Evolutionary conservation across 495 filamentous ascomycete genomes (phyloP).

Genomic region (Neurospora sp.): DNA sequence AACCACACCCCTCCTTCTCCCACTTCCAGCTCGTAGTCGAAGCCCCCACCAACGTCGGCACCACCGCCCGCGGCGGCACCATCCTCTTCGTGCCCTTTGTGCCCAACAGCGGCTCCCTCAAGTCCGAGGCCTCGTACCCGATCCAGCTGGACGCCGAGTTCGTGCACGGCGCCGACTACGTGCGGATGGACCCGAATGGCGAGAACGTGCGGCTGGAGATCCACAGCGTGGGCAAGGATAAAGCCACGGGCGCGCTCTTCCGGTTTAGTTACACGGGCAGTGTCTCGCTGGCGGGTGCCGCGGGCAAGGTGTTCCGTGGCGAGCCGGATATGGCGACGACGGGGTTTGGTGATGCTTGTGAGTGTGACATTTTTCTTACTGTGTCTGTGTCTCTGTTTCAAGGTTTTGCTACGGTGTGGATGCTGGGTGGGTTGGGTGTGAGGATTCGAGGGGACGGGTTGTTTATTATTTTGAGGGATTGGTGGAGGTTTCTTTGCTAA

Average conservation of each 20-base stretch:
- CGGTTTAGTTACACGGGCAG: slow-evolving; percentile 44
- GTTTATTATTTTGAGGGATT: background rate
- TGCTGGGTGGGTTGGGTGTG: background rate
- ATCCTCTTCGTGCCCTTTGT: slow-evolving; percentile 24
- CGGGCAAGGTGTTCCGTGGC: slow-evolving; percentile 34
- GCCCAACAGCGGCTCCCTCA: slow-evolving; percentile 16
- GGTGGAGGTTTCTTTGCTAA: background rate
- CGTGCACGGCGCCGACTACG: slow-evolving; percentile 43
- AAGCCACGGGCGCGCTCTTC: slow-evolving; percentile 26
- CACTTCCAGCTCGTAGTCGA: slow-evolving; percentile 23
- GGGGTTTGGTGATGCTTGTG: slow-evolving; percentile 46
- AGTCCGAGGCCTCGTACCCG: slow-evolving; percentile 22
- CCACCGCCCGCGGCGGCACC: slow-evolving; percentile 10
- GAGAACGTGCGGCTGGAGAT: slow-evolving; percentile 43
- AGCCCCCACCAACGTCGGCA: slow-evolving; percentile 17
- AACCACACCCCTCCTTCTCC: background rate
- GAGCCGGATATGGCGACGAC: slow-evolving; percentile 40
- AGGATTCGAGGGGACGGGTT: background rate
- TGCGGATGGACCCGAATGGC: slow-evolving; percentile 39
- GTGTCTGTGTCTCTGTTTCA: background rate
- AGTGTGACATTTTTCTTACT: slow-evolving; percentile 18
- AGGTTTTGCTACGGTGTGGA: background rate
- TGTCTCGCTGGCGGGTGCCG: slow-evolving; percentile 25
- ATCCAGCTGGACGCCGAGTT: slow-evolving; percentile 39
- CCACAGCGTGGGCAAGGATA: slow-evolving; percentile 34